These are phyloP conservation scores for Monilinia polystroma DNA, from an alignment of 2,329 filamentous ascomycete genomes.

Conservation along the genomic window DNA sequence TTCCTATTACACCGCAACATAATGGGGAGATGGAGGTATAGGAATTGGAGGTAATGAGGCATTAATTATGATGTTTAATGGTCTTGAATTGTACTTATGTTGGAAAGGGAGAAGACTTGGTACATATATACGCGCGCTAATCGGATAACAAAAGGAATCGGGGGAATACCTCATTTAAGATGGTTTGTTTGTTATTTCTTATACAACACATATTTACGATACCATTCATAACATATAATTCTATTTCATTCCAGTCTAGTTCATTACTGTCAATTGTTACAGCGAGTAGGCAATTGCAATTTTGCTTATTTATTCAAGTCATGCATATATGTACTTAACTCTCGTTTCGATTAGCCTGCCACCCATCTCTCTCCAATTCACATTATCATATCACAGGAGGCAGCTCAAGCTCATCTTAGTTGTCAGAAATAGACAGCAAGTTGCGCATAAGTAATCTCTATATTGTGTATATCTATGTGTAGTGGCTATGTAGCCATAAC, in stretches of 20 bases:
- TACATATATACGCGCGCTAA: neutral
- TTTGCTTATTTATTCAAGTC: no score
- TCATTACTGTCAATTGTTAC: no score
- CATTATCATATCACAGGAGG: no score
- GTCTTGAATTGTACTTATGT: neutral
- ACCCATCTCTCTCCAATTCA: no score
- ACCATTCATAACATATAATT: neutral
- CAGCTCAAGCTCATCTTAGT: neutral
- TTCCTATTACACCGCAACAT: neutral
- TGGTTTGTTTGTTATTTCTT: neutral
- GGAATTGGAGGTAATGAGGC: neutral
- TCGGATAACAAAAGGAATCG: neutral
- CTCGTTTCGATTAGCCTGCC: no score
- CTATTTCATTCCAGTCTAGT: no score
- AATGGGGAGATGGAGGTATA: neutral
- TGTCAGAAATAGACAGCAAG: no score
- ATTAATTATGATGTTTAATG: neutral
- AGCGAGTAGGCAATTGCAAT: no score
- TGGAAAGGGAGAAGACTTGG: neutral
- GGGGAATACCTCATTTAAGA: neutral
- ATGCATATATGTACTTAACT: no score
- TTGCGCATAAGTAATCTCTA: no score
- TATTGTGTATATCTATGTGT: no score
- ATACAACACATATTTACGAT: neutral
- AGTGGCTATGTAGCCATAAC: no score